phyloP scores from a whole-genome alignment of 371 early-diverging fungal species.

The Apophysomyces elegans region DNA sequence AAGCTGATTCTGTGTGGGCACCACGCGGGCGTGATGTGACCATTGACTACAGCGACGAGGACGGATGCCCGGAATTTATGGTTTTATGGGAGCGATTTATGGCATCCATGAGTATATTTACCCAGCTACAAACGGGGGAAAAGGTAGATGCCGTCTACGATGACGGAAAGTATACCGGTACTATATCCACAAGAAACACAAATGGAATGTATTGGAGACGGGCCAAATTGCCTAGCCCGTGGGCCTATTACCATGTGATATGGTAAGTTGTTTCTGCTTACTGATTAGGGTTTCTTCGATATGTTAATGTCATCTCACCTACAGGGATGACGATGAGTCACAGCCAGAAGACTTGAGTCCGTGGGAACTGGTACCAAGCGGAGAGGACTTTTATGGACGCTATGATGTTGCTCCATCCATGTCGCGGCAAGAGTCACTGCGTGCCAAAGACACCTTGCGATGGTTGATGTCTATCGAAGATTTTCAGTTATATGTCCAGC shows the following conservation, averaged over 20 bases:
- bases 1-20: slow-evolving; percentile 44
- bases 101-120: slow-evolving; percentile 56
- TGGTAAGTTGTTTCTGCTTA: slow-evolving; percentile 35
- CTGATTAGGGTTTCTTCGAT: neutral
- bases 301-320: neutral
- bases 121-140: slow-evolving; percentile 49
- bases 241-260: slow-evolving; percentile 59
- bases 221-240: slow-evolving; percentile 47
- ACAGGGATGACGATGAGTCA: slow-evolving; percentile 42
- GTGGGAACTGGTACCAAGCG: slow-evolving; percentile 59
- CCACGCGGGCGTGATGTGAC: slow-evolving; percentile 45
- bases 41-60: slow-evolving; percentile 74
- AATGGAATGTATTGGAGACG: slow-evolving; percentile 41
- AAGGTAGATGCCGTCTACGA: slow-evolving; percentile 70
- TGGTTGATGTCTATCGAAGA: slow-evolving; percentile 46
- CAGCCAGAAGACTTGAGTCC: slow-evolving; percentile 43
- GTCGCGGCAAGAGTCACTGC: slow-evolving; percentile 22
- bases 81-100: slow-evolving; percentile 68
- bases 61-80: slow-evolving; percentile 73
- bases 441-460: slow-evolving; percentile 41
- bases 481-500: slow-evolving; percentile 64
- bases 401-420: slow-evolving; percentile 32
- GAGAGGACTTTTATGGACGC: slow-evolving; percentile 40
- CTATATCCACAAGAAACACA: slow-evolving; percentile 41
- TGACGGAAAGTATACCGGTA: slow-evolving; percentile 66